Conservation (phyloP, 2,329 filamentous ascomycete species). For the Diatrype stigma region DNA sequence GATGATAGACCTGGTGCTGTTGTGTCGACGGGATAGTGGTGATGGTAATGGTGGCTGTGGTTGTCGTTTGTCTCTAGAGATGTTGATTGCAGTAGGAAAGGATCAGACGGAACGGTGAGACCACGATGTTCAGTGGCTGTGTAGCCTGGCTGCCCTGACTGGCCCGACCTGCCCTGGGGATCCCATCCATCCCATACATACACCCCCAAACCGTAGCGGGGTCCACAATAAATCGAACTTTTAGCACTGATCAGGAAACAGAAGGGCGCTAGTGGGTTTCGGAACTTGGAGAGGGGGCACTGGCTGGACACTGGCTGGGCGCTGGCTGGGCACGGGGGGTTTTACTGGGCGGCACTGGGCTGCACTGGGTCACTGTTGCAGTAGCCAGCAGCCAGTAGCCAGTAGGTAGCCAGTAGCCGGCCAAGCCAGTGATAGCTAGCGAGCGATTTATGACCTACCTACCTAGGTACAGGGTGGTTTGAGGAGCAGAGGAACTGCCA, state of each 20-base stretch:
- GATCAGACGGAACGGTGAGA: conserved; percentile 1
- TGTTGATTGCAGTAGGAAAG: neutral
- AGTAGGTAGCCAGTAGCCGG: too few relatives aligned
- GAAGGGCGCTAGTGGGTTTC: conserved; percentile 17
- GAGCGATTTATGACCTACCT: too few relatives aligned
- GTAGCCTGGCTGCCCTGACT: too few relatives aligned
- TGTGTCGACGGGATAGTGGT: neutral
- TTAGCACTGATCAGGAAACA: conserved; percentile 12
- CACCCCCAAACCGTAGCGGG: neutral
- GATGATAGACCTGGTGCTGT: neutral
- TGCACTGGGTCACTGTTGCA: too few relatives aligned
- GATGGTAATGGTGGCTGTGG: neutral
- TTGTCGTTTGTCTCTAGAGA: neutral
- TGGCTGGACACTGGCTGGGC: neutral
- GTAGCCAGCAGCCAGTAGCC: too few relatives aligned
- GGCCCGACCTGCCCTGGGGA: too few relatives aligned
- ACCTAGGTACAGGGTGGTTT: too few relatives aligned
- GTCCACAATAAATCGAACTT: neutral
- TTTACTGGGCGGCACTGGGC: too few relatives aligned
- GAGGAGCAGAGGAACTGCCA: too few relatives aligned
- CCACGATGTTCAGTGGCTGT: conserved; percentile 1
- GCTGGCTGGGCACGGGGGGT: conserved; percentile 4
- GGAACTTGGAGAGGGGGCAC: conserved; percentile 11
- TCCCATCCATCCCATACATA: neutral
- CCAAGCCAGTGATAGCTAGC: conserved; percentile 8